Percentiles rank a stretch among this genome's conserved stretches.
These are phyloP conservation scores for Cercospora sesami DNA, from an alignment of 2,329 filamentous ascomycete species.

Conservation along the genomic window DNA sequence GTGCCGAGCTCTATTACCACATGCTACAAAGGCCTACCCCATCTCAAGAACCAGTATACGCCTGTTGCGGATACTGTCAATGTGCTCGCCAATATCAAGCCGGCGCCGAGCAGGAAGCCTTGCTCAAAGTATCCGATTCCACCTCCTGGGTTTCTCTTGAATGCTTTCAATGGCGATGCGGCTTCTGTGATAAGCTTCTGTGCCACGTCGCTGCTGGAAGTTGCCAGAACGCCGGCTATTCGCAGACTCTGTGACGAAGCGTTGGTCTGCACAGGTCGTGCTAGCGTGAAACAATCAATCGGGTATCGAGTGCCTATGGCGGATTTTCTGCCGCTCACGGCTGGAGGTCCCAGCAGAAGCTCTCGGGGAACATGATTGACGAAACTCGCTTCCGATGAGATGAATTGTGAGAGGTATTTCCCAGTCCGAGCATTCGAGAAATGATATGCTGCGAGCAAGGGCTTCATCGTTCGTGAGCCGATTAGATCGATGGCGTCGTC, in stretches of 20 bases:
- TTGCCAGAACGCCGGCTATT: slow-evolving; percentile 16
- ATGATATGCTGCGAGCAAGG: slow-evolving; percentile 51
- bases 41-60: slow-evolving; percentile 25
- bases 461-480: slow-evolving; percentile 24
- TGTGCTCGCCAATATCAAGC: slow-evolving; percentile 34
- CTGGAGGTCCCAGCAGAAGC: slow-evolving; percentile 50
- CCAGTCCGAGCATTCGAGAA: slow-evolving; percentile 53
- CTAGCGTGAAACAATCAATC: slow-evolving; percentile 47
- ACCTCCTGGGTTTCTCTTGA: slow-evolving; percentile 41
- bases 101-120: slow-evolving; percentile 41
- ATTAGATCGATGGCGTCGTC: slow-evolving; percentile 57
- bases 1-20: background rate
- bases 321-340: slow-evolving; percentile 37
- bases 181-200: slow-evolving; percentile 30
- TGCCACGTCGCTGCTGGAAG: slow-evolving; percentile 15
- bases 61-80: slow-evolving; percentile 25
- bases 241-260: slow-evolving; percentile 11
- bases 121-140: slow-evolving; percentile 43
- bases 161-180: slow-evolving; percentile 28
- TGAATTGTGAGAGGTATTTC: slow-evolving; percentile 62
- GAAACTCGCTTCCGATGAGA: slow-evolving; percentile 53
- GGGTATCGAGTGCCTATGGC: slow-evolving; percentile 44
- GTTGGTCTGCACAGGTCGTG: slow-evolving; percentile 46
- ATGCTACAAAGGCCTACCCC: slow-evolving; percentile 15
- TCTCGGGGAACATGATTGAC: slow-evolving; percentile 60